Evolutionary conservation across 768 basidiomycete genomes (phyloP).

Genomic region (Boletus speciosus): DNA sequence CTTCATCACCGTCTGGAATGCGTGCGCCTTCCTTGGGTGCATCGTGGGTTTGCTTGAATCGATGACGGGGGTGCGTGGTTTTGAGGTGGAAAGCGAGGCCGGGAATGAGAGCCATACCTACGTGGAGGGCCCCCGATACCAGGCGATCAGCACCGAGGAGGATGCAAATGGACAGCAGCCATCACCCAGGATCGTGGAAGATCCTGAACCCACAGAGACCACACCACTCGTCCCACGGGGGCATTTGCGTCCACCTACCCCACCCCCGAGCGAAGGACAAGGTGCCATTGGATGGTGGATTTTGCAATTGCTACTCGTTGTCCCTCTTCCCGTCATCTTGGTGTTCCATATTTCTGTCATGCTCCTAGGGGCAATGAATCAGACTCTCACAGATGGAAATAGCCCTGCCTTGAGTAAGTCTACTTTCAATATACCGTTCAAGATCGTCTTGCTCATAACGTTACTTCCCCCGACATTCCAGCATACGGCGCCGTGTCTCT

Average conservation of each 20-base stretch:
- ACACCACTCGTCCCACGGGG: slow-evolving; percentile 51
- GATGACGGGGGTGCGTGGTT: slow-evolving; percentile 18
- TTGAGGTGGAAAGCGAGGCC: slow-evolving; percentile 4
- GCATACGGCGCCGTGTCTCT: slow-evolving; percentile 50
- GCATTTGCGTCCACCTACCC: slow-evolving; percentile 3
- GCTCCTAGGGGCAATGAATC: slow-evolving; percentile 44
- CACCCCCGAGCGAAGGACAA: slow-evolving; percentile 8
- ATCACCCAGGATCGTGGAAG: slow-evolving; percentile 27
- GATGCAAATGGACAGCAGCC: slow-evolving; percentile 11
- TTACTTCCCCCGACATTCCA: slow-evolving; percentile 18
- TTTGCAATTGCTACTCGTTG: slow-evolving; percentile 50
- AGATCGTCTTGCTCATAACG: neutral
- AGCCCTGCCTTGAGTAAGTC: slow-evolving; percentile 46
- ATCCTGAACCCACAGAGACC: slow-evolving; percentile 48
- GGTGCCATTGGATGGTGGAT: slow-evolving; percentile 51
- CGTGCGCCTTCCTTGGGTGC: slow-evolving; percentile 40
- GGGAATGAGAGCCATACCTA: slow-evolving; percentile 5
- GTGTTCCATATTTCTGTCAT: slow-evolving; percentile 49
- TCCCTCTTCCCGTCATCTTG: slow-evolving; percentile 53
- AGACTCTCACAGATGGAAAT: slow-evolving; percentile 64
- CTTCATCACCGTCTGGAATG: slow-evolving; percentile 55
- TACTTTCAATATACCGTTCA: neutral
- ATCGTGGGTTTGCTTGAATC: slow-evolving; percentile 38
- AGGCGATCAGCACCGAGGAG: slow-evolving; percentile 23
- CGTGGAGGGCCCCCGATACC: slow-evolving; percentile 23